Base-by-base conservation (phyloP, 352 stramenopile genomes). In the Pythium sp. region DNA sequence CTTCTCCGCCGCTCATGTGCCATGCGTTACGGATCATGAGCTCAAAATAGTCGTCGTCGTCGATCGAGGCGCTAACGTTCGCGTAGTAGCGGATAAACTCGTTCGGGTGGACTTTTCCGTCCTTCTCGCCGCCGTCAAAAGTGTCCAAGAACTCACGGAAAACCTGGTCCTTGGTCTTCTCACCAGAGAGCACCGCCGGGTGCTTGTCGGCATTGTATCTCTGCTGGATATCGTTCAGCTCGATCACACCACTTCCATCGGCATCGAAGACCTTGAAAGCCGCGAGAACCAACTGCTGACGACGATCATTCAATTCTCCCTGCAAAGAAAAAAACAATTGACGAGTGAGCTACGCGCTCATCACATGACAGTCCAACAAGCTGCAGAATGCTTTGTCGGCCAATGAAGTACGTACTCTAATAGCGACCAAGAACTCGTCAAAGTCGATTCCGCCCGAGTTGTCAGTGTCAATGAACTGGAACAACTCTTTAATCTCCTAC, bases 41-140 rank as follows among this genome's bases (percentile, higher is more conserved):
- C 69, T 92, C 84, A 68, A 95, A 96, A 67, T 96, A 96, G 53
- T 94, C 81, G 72, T 96, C 88, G 63, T 80, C 65, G 56, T 96
- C 88, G 56, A 96, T 84, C 24, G 69, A 78, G 7, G 78, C 81
- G 34, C 78, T 90, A 8, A 96, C 71, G 65, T 92, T 92, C 30
- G 72, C 65, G 73, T 96, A 96, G 72, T 95, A 96, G n/a, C 75
- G 59, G 22, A 79, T 62, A 41, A 80, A 87, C 59, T 87, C 73
- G 22, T 63, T 64, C 18, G 63, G 62, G 18, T 72, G 75, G 53
- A 87, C 70, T 5, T 77, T 63, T 0, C 75, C 79, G 41, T 85
- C 77, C 12, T 69, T 69, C 14, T 81, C 66, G 14, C 69, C 64
- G 3, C 69, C 72, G 32, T 84, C 73, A 59, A 84, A 81, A 32